Evolutionary conservation across 208 protist species (phyloP).

Genomic region (Trypanosoma theileri): DNA sequence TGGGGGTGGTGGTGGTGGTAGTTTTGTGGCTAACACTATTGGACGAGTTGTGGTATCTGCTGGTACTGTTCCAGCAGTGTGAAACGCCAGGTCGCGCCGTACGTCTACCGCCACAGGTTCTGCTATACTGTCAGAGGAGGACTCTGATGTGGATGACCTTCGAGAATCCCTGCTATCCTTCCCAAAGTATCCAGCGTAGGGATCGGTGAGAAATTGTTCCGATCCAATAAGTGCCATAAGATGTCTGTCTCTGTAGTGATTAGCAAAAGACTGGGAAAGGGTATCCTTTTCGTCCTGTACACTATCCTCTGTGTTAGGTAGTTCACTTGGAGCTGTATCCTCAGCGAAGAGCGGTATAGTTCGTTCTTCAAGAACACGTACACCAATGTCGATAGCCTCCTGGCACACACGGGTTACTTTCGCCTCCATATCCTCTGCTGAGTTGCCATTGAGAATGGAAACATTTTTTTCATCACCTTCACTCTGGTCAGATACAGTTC

Average conservation of each 20-base stretch:
- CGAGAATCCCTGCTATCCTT: neutral
- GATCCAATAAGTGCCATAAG: constrained; percentile 58
- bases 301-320: neutral
- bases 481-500: constrained; percentile 13
- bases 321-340: constrained; percentile 4
- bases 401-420: constrained; percentile 24
- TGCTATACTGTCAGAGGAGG: constrained; percentile 4
- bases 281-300: constrained; percentile 28
- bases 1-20: constrained; percentile 9
- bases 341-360: constrained; percentile 30
- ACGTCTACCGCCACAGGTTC: neutral
- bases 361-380: constrained; percentile 30
- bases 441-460: constrained; percentile 3
- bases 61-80: constrained; percentile 1
- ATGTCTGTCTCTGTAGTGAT: constrained; percentile 38
- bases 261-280: constrained; percentile 13
- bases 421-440: constrained; percentile 19
- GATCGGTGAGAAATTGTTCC: constrained; percentile 45
- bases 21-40: neutral
- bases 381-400: constrained; percentile 28
- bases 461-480: constrained; percentile 18
- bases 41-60: neutral
- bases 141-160: neutral
- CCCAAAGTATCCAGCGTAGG: constrained; percentile 44
- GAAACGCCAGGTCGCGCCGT: neutral